Base-by-base conservation (phyloP, 805 yeast genomes). In the Candida ovalis region DNA sequence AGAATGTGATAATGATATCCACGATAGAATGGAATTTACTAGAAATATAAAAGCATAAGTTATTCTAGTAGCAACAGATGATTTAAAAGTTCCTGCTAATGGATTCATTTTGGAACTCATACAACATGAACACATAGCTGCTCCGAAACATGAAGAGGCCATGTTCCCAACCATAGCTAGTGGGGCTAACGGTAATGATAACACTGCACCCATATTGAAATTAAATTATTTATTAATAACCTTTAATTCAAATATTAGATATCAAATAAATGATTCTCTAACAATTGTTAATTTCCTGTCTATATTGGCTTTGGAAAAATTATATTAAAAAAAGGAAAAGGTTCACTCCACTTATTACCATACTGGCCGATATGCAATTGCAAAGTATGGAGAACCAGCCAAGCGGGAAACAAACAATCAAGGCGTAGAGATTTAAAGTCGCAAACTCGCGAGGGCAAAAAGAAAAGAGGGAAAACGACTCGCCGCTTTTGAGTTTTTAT, bases 1-100 rank as follows among this genome's bases (percentile, higher is more conserved):
- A 66, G 86, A 85, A 52, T 89, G 89, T 17, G 95, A 82, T 47
- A 94, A 77, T 70, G 87, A 88, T n/a, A 89, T 70, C 99, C 99
- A 94, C 10, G 97, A 88, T 15, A 94, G 52, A 25, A 89, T 71
- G 21, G 96, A 86, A 70, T 91, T 92, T 23, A 87, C 50, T 25
- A 89, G 70, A 50, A 94, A 79, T 39, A 91, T 70, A 32, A 84
- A 53, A 7, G 98, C 99, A 68, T 94, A 94, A 41, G 88, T 78
- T 25, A 92, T 72, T 62, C 99, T 78, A 5, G 99, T 92, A 52
- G 91, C 84, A 23, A 89, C 74, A 7, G 91, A 81, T 17, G 94
- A 85, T 42, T 75, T 70, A 59, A 82, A 76, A 2, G 80, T 70
- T 24, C 67, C 70, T 22, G 80, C 59, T n/a, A 68, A 55, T n/a